These are phyloP conservation scores for Jamesozyma gamospora DNA, from an alignment of 805 yeast species.

Conservation along the genomic window DNA sequence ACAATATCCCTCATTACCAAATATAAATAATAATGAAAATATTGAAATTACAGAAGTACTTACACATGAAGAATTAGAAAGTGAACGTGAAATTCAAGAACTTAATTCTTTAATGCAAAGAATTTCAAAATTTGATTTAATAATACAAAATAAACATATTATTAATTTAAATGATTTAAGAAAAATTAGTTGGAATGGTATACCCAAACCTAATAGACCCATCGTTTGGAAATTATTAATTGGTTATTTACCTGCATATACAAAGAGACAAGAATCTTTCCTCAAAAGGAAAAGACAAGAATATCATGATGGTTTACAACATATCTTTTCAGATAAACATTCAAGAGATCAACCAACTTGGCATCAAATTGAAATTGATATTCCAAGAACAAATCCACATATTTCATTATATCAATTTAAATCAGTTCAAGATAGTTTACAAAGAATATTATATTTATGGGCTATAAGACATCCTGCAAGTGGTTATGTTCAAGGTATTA, in stretches of 20 bases:
- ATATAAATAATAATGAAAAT: slow-evolving; percentile 15
- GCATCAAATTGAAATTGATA: slow-evolving; percentile 93
- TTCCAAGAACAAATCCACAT: slow-evolving; percentile 87
- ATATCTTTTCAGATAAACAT: slow-evolving; percentile 41
- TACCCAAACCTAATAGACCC: slow-evolving; percentile 73
- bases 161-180: slow-evolving; percentile 63
- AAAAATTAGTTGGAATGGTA: slow-evolving; percentile 87
- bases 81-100: slow-evolving; percentile 31
- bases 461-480: slow-evolving; percentile 95
- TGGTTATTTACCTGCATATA: slow-evolving; percentile 85
- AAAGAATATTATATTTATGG: slow-evolving; percentile 82
- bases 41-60: slow-evolving; percentile 3
- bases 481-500: slow-evolving; percentile 96
- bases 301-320: slow-evolving; percentile 63
- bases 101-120: slow-evolving; percentile 52
- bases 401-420: slow-evolving; percentile 59
- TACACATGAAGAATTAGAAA: slow-evolving; percentile 20
- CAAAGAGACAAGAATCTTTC: slow-evolving; percentile 60
- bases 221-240: slow-evolving; percentile 80
- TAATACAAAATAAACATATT: slow-evolving; percentile 41
- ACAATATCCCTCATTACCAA: slow-evolving; percentile 26
- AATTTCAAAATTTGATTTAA: slow-evolving; percentile 54
- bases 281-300: slow-evolving; percentile 76
- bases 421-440: slow-evolving; percentile 68
- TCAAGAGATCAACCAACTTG: slow-evolving; percentile 70